phyloP scores from a whole-genome alignment of 2,329 filamentous ascomycete species.

The Penicillium corylophilum region DNA sequence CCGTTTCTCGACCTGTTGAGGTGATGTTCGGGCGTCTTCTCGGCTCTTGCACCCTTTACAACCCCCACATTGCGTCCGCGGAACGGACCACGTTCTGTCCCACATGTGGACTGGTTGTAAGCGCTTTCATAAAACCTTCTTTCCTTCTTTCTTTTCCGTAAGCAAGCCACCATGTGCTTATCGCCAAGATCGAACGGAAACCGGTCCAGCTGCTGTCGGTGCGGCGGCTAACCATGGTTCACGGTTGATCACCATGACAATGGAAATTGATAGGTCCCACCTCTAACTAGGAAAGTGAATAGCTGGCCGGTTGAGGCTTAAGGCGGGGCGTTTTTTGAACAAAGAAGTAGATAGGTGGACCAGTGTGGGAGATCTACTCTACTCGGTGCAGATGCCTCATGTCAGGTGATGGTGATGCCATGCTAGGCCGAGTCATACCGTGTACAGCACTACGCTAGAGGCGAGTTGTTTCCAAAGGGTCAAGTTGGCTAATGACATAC shows the following conservation, averaged over 20 bases:
- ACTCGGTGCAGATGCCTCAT: background rate
- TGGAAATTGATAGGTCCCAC: background rate
- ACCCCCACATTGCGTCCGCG: conserved; percentile 1
- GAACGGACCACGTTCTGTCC: conserved; percentile 1
- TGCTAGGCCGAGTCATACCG: background rate
- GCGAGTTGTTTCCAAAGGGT: background rate
- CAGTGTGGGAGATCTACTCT: background rate
- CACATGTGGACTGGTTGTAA: background rate
- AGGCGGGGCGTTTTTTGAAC: background rate
- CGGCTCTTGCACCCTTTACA: background rate
- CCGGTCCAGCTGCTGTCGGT: background rate
- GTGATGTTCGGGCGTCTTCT: background rate
- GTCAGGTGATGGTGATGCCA: background rate
- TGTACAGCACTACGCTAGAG: background rate
- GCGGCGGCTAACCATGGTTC: background rate
- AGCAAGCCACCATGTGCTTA: background rate
- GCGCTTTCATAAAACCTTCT: background rate
- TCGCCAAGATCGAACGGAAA: background rate
- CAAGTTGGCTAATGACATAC: background rate
- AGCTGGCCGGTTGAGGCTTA: background rate
- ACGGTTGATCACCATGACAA: background rate
- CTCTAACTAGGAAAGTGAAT: background rate
- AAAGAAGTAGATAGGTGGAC: background rate
- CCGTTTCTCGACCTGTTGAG: background rate
- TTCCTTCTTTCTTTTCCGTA: too few relatives aligned